Evolutionary conservation across 352 stramenopile genomes (phyloP).

Genomic region (Pythium diclinum): DNA sequence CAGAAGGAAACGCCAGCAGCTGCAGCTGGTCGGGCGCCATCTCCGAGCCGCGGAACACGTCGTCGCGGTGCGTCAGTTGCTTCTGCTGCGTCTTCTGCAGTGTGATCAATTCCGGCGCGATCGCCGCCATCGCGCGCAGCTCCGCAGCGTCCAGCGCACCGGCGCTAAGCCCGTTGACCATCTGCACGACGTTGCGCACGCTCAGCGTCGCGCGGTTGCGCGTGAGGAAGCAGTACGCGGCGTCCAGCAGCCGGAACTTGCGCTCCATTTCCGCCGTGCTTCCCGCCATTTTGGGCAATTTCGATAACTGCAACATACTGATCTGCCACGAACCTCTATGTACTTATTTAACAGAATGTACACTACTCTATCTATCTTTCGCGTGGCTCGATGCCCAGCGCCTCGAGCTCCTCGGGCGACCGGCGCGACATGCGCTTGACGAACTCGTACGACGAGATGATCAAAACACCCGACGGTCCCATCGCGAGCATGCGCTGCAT

Average conservation of each 20-base stretch:
- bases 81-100: constrained; percentile 28
- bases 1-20: constrained; percentile 58
- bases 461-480: constrained; percentile 77
- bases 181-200: constrained; percentile 51
- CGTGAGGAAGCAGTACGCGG: constrained; percentile 62
- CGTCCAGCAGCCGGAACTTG: constrained; percentile 69
- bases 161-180: constrained; percentile 58
- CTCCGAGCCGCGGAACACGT: constrained; percentile 24
- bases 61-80: constrained; percentile 37
- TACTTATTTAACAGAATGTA: constrained; percentile 17
- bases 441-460: constrained; percentile 89
- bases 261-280: constrained; percentile 13
- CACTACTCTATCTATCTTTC: constrained; percentile 8
- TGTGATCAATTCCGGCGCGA: constrained; percentile 50
- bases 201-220: constrained; percentile 42
- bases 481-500: constrained; percentile 73
- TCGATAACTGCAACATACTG: constrained; percentile 1
- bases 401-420: constrained; percentile 32
- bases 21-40: constrained; percentile 30
- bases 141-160: constrained; percentile 35
- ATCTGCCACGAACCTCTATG: constrained; percentile 5
- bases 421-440: constrained; percentile 85
- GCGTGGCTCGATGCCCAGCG: not conserved
- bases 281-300: not conserved
- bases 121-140: constrained; percentile 37